Evolutionary conservation across 768 basidiomycete species (phyloP).

Genomic region (Dictyophora rubrovolvata): DNA sequence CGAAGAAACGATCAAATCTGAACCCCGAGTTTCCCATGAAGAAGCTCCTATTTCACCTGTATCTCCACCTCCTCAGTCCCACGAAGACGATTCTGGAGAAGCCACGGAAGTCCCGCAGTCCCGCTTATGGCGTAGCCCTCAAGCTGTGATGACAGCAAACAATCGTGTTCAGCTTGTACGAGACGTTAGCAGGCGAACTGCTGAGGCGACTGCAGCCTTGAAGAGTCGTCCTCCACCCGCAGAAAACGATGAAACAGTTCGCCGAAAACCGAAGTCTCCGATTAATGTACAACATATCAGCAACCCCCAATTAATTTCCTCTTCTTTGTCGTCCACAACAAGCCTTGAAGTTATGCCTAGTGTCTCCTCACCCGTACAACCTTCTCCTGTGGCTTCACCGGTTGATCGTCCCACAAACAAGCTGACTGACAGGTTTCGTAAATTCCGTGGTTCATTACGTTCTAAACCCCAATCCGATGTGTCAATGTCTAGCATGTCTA

Average conservation of each 20-base stretch:
- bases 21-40: neutral
- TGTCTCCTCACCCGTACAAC: slow-evolving; percentile 23
- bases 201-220: slow-evolving; percentile 55
- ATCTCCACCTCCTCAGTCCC: neutral
- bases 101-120: slow-evolving; percentile 8
- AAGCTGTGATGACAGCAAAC: neutral
- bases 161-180: slow-evolving; percentile 45
- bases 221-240: slow-evolving; percentile 37
- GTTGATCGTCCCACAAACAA: slow-evolving; percentile 23
- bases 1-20: slow-evolving; percentile 19
- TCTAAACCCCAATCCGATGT: slow-evolving; percentile 38
- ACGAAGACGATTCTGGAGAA: slow-evolving; percentile 6
- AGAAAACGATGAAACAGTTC: slow-evolving; percentile 29
- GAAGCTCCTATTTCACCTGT: neutral
- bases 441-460: slow-evolving; percentile 58
- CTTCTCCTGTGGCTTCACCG: slow-evolving; percentile 12
- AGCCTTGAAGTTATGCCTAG: slow-evolving; percentile 60
- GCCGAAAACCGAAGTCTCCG: slow-evolving; percentile 38
- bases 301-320: slow-evolving; percentile 53
- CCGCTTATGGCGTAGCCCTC: slow-evolving; percentile 4
- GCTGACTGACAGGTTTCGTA: slow-evolving; percentile 65
- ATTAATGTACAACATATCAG: slow-evolving; percentile 58
- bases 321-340: slow-evolving; percentile 31
- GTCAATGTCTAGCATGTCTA: slow-evolving; percentile 28
- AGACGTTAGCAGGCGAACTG: slow-evolving; percentile 59